These are phyloP conservation scores for Lumnitzera littorea DNA, from an alignment of 345 rosid genomes.

Conservation along the genomic window DNA sequence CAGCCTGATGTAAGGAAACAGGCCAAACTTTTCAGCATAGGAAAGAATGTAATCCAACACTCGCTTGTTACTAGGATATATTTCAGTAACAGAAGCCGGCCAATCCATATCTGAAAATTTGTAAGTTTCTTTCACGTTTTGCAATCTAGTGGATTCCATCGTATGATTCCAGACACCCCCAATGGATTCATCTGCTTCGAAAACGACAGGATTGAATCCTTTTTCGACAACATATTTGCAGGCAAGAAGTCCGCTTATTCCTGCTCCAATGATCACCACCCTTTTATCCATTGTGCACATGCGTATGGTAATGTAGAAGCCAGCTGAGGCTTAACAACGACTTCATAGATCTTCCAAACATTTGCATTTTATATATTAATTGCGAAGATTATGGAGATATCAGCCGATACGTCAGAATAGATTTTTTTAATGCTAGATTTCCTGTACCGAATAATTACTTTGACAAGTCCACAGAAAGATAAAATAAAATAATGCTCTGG, in stretches of 20 bases:
- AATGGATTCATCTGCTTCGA: slow-evolving; percentile 20
- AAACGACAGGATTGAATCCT: slow-evolving; percentile 27
- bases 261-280: slow-evolving; percentile 32
- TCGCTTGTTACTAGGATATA: slow-evolving; percentile 11
- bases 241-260: slow-evolving; percentile 38
- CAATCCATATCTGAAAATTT: slow-evolving; percentile 38
- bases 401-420: no score
- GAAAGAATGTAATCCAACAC: slow-evolving; percentile 21
- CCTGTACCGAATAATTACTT: no score
- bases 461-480: no score
- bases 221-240: slow-evolving; percentile 21
- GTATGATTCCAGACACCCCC: slow-evolving; percentile 33
- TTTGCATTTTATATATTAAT: no score
- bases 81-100: slow-evolving; percentile 20
- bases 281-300: slow-evolving; percentile 19
- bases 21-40: slow-evolving; percentile 19
- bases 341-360: no score
- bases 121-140: slow-evolving; percentile 10
- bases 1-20: slow-evolving; percentile 20
- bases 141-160: slow-evolving; percentile 20
- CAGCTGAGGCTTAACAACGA: no score
- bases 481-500: no score
- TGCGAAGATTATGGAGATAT: no score
- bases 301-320: no score
- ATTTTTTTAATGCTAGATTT: no score